phyloP scores from a whole-genome alignment of 2,329 filamentous ascomycete species.

The Fusarium napiforme region DNA sequence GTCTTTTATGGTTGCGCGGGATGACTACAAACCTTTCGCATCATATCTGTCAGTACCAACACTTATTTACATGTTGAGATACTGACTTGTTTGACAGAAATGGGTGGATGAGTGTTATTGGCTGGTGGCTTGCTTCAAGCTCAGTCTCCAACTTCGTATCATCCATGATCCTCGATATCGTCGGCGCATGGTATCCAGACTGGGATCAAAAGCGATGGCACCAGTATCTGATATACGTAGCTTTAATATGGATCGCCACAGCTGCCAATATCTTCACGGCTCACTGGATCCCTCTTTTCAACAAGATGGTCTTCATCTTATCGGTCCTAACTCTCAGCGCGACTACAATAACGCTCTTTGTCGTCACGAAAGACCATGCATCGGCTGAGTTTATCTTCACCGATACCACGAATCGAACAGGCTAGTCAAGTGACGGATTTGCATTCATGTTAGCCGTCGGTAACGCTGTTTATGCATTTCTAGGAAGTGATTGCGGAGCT shows the following conservation, averaged over 20 bases:
- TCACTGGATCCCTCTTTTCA: conserved; percentile 29
- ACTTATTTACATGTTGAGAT: fast-evolving
- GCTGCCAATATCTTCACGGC: conserved; percentile 69
- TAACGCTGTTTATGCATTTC: conserved; percentile 33
- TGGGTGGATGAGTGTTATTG: conserved; percentile 36
- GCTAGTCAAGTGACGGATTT: conserved; percentile 31
- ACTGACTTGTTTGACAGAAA: background rate
- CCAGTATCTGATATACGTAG: conserved; percentile 75
- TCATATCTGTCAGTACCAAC: conserved; percentile 31
- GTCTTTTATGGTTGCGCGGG: conserved; percentile 39
- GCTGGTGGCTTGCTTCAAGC: conserved; percentile 37
- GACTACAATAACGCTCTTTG: conserved; percentile 17
- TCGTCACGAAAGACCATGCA: conserved; percentile 14
- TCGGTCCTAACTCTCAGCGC: conserved; percentile 17
- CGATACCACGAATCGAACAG: conserved; percentile 12
- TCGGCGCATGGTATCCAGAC: conserved; percentile 51
- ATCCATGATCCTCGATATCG: conserved; percentile 37
- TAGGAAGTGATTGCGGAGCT: conserved; percentile 38
- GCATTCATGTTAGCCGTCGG: conserved; percentile 27
- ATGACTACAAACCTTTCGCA: conserved; percentile 41
- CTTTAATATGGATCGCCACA: conserved; percentile 67
- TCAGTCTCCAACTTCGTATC: conserved; percentile 40
- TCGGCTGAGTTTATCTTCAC: conserved; percentile 27
- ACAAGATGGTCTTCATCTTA: conserved; percentile 27
- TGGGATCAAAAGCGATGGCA: conserved; percentile 71